Evolutionary conservation across 2,329 filamentous ascomycete species (phyloP).

Genomic region (Alternaria atra): DNA sequence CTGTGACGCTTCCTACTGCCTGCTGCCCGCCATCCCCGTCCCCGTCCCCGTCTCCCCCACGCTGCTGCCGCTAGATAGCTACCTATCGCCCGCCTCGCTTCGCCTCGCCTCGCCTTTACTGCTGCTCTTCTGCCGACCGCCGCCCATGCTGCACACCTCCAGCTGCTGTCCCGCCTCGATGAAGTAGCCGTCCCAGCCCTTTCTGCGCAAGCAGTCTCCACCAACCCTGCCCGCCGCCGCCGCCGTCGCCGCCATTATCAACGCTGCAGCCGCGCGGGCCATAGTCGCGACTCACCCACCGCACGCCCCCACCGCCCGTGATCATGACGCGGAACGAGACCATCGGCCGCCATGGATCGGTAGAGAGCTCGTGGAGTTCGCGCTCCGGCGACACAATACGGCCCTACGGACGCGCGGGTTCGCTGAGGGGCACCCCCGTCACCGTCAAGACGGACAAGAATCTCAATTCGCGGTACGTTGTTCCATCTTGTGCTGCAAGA

Average conservation of each 20-base stretch:
- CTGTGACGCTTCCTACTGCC: background rate
- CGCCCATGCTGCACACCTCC: constrained; percentile 34
- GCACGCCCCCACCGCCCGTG: constrained; percentile 23
- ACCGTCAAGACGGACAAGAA: constrained; percentile 67
- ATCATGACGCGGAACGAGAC: constrained; percentile 73
- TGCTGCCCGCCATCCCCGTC: background rate
- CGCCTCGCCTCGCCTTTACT: constrained; percentile 9
- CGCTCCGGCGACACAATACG: constrained; percentile 72
- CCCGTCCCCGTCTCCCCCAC: background rate
- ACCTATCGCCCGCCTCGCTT: constrained; percentile 3
- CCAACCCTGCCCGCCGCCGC: constrained; percentile 20
- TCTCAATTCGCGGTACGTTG: constrained; percentile 55
- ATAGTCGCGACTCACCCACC: constrained; percentile 24
- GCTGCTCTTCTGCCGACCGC: constrained; percentile 11
- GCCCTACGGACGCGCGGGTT: constrained; percentile 50
- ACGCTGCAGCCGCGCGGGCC: constrained; percentile 26
- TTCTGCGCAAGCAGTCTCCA: constrained; percentile 45
- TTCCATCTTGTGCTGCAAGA: constrained; percentile 16
- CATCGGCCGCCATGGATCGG: constrained; percentile 70
- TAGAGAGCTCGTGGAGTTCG: constrained; percentile 72
- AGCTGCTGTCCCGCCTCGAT: constrained; percentile 43
- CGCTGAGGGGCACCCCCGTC: constrained; percentile 50
- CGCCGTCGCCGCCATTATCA: background rate
- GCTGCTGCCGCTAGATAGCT: background rate
- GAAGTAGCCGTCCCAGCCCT: constrained; percentile 51